phyloP scores from a whole-genome alignment of 2,329 filamentous ascomycete species.

The Hysterium pulicare region DNA sequence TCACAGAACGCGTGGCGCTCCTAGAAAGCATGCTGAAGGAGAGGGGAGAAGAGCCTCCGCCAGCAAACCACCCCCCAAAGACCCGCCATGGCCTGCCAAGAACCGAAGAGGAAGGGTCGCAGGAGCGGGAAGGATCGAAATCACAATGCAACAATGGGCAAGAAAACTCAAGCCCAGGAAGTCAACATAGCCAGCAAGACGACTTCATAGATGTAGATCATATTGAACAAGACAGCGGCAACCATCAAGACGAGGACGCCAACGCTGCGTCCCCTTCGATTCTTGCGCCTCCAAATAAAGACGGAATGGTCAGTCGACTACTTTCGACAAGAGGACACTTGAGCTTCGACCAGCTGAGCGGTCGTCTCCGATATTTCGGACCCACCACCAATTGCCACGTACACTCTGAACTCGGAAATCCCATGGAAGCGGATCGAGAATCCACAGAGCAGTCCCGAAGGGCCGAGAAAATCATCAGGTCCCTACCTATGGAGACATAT shows the following conservation, averaged over 20 bases:
- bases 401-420: constrained; percentile 40
- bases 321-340: constrained; percentile 51
- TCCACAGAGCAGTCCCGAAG: constrained; percentile 46
- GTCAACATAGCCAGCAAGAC: constrained; percentile 26
- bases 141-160: constrained; percentile 14
- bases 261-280: constrained; percentile 30
- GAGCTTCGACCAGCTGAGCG: constrained; percentile 51
- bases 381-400: constrained; percentile 54
- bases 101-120: constrained; percentile 29
- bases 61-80: constrained; percentile 53
- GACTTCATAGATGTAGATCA: constrained; percentile 26
- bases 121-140: constrained; percentile 14
- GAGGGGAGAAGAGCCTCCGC: constrained; percentile 49
- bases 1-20: constrained; percentile 53
- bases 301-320: constrained; percentile 49
- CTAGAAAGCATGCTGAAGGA: constrained; percentile 53
- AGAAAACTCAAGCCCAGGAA: constrained; percentile 29
- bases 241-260: constrained; percentile 22
- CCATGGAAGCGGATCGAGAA: constrained; percentile 37
- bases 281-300: constrained; percentile 40
- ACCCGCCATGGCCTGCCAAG: constrained; percentile 38
- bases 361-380: constrained; percentile 52
- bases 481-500: constrained; percentile 46
- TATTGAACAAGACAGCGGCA: constrained; percentile 17
- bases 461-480: constrained; percentile 48